Evolutionary conservation across 495 filamentous ascomycete species (phyloP), one percentile per base, ranked within the genome.

Genomic region (Xylaria grammica): DNA sequence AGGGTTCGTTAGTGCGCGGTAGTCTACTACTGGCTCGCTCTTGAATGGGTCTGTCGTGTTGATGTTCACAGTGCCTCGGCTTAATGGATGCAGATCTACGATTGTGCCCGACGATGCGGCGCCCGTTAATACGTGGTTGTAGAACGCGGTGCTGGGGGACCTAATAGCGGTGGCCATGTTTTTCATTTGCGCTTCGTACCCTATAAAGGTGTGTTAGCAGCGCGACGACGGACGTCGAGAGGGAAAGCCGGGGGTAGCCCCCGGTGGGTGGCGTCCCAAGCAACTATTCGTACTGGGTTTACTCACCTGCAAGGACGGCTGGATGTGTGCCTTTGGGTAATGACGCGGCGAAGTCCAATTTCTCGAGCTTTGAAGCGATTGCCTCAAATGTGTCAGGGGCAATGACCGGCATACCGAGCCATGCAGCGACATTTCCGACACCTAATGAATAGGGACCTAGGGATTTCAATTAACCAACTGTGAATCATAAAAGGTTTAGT

Each of bases 1-100:
- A 15, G 81, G 80, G 63, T 85, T 85, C n/a, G 67, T 67, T 13
- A 85, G 74, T 8, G 77, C 77, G 40, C 81, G 75, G 58, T 81
- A 83, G 72, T 85, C 82, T 10, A 84, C 77, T 0, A 79, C 46
- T 0, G 81, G 81, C 48, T 75, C 73, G 3, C 70, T 62, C 40
- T 68, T 67, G 30, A 70, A 66, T 8, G 78, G 79, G 61, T 77
- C 72, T 4, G 67, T 29, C 0, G 69, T 54, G 75, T 85, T 73
- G 61, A 85, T 76, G 56, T 76, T 76, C 26, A 84, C 75, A 0
- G 75, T 82, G 19, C 82, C 81, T 3, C 82, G 75, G 44, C 73
- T 77, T 0, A 82, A 67, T 1, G 82, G 79, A 60, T 83, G 79
- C 36, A 82, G 70, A 57, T 79, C 69, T 42, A 80, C 70, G 10